Conservation (phyloP, 441 rosid genomes). For the Populus hybrid region DNA sequence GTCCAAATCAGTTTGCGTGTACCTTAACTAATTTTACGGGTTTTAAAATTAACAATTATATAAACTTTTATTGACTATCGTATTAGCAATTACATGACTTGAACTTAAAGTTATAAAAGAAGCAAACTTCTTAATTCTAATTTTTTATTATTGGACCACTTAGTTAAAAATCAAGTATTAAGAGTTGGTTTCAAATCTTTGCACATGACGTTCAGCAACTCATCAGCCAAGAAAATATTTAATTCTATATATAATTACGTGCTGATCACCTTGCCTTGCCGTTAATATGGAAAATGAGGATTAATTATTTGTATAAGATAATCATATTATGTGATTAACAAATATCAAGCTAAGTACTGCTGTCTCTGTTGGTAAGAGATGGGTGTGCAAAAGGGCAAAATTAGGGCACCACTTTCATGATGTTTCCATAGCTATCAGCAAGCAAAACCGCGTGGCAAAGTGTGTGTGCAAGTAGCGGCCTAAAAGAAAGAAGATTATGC, state of each 20-base stretch:
- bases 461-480: background rate
- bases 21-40: rapidly evolving
- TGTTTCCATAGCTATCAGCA: too few relatives aligned
- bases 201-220: background rate
- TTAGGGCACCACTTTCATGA: background rate
- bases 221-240: background rate
- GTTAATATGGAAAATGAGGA: background rate
- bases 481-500: background rate
- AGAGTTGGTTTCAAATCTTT: too few relatives aligned
- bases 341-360: background rate
- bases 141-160: too few relatives aligned
- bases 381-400: background rate
- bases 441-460: background rate
- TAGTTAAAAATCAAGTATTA: too few relatives aligned
- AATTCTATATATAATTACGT: background rate
- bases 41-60: too few relatives aligned
- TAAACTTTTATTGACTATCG: rapidly evolving
- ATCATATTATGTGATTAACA: too few relatives aligned
- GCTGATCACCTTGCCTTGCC: background rate
- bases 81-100: too few relatives aligned
- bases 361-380: background rate
- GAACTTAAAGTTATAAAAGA: too few relatives aligned
- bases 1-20: rapidly evolving
- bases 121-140: too few relatives aligned
- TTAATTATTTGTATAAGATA: too few relatives aligned